Evolutionary conservation across 2,329 filamentous ascomycete species (phyloP).

Genomic region (Alternaria ventricosa): DNA sequence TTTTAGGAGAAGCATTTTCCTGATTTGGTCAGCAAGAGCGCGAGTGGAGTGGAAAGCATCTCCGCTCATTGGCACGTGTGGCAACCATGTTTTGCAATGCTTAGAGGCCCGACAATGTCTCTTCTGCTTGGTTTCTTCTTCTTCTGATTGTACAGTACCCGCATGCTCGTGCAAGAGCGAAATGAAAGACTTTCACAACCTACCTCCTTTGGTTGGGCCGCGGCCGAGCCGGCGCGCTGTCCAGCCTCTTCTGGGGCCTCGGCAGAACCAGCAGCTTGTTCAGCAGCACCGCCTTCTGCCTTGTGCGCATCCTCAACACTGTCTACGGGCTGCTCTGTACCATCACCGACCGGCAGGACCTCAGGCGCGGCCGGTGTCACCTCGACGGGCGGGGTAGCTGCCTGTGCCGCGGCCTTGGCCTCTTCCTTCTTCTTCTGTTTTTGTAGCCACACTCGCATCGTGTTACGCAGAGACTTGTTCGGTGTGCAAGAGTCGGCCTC

Average conservation of each 20-base stretch:
- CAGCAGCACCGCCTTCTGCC: slow-evolving; percentile 14
- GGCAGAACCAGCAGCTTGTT: slow-evolving; percentile 14
- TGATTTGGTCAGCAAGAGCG: slow-evolving; percentile 24
- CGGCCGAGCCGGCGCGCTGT: slow-evolving; percentile 26
- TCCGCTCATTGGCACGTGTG: slow-evolving; percentile 29
- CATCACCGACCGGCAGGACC: slow-evolving; percentile 23
- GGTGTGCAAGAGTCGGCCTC: slow-evolving; percentile 85
- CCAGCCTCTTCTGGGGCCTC: slow-evolving; percentile 17
- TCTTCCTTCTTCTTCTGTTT: slow-evolving; percentile 75
- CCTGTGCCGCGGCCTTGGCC: slow-evolving; percentile 40
- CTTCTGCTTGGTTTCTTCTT: slow-evolving; percentile 1
- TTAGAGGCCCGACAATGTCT: slow-evolving; percentile 10
- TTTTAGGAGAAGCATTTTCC: slow-evolving; percentile 20
- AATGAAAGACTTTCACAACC: slow-evolving; percentile 15
- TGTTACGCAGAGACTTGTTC: slow-evolving; percentile 90
- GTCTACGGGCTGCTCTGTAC: slow-evolving; percentile 36
- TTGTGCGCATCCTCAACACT: slow-evolving; percentile 35
- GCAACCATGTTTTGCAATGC: slow-evolving; percentile 28
- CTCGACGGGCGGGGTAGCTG: slow-evolving; percentile 34
- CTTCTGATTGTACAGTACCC: slow-evolving; percentile 9
- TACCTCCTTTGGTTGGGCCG: slow-evolving; percentile 33
- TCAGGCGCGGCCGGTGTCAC: slow-evolving; percentile 28
- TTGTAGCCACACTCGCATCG: slow-evolving; percentile 87
- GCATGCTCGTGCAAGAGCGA: slow-evolving; percentile 2
- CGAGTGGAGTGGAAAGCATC: slow-evolving; percentile 9